Percentiles rank a stretch among this genome's conserved stretches.
phyloP scores from a whole-genome alignment of 768 basidiomycete species.

The Russula earlei region DNA sequence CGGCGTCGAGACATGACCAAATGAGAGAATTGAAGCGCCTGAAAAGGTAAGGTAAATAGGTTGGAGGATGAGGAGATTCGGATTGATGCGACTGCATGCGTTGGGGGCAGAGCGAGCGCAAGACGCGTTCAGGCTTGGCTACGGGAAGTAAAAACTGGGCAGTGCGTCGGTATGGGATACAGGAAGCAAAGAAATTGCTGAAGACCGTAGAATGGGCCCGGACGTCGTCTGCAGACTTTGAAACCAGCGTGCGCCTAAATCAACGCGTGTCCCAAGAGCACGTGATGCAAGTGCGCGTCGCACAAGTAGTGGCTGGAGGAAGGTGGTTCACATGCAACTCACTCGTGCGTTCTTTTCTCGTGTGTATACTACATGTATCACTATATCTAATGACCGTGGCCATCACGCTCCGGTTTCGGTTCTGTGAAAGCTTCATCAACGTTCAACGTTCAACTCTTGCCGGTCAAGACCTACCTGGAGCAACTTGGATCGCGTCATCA shows the following conservation, averaged over 20 bases:
- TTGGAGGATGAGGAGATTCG: slow-evolving; percentile 34
- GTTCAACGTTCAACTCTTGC: neutral
- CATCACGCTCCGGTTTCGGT: slow-evolving; percentile 60
- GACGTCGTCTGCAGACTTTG: neutral
- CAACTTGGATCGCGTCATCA: slow-evolving; percentile 90
- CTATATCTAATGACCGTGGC: slow-evolving; percentile 55
- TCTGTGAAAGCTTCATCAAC: slow-evolving; percentile 36
- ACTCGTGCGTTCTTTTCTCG: too few relatives aligned
- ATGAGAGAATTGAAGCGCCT: slow-evolving; percentile 65
- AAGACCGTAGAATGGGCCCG: neutral
- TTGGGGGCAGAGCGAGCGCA: slow-evolving; percentile 1
- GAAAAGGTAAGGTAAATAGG: slow-evolving; percentile 47
- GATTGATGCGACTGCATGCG: slow-evolving; percentile 31
- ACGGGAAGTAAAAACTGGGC: slow-evolving; percentile 31
- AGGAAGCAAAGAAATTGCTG: neutral
- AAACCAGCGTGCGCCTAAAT: neutral
- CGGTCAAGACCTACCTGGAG: slow-evolving; percentile 46
- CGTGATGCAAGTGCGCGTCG: slow-evolving; percentile 17
- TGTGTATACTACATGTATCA: neutral
- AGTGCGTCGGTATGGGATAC: neutral
- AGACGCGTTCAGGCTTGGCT: neutral
- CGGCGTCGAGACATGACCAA: slow-evolving; percentile 79
- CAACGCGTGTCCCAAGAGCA: slow-evolving; percentile 1
- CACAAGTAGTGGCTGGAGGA: too few relatives aligned
- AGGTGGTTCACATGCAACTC: too few relatives aligned